Conservation (phyloP, 2,329 filamentous ascomycete genomes). For the Lachnellula subtilissima region DNA sequence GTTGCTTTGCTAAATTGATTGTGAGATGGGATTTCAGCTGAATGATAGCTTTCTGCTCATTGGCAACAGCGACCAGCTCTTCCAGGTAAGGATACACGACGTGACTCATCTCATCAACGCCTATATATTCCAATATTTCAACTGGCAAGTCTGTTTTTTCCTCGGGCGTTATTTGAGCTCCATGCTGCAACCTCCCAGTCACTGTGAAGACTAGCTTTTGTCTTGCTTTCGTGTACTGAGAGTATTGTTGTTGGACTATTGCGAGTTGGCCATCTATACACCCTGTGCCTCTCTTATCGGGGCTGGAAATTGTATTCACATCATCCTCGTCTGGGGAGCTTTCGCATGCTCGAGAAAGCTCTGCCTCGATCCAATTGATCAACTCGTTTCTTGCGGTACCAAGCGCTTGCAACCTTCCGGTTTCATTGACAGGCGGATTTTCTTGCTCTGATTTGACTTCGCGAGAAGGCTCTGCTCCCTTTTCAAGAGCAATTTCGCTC, state of each 20-base stretch:
- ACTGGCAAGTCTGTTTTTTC: background rate
- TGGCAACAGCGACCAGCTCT: conserved; percentile 47
- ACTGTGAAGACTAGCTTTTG: conserved; percentile 40
- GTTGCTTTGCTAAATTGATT: conserved; percentile 44
- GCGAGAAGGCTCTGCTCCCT: conserved; percentile 52
- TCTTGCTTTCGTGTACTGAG: conserved; percentile 46
- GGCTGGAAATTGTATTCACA: background rate
- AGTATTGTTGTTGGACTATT: conserved; percentile 49
- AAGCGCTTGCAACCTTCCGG: conserved; percentile 43
- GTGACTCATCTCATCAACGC: conserved; percentile 32
- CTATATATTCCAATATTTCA: conserved; percentile 2
- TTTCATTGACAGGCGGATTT: background rate
- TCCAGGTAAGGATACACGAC: conserved; percentile 54
- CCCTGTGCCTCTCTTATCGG: conserved; percentile 17
- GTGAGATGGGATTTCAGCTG: conserved; percentile 55
- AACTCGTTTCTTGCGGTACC: conserved; percentile 53
- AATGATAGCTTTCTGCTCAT: conserved; percentile 52
- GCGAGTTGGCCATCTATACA: conserved; percentile 19
- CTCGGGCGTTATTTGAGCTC: background rate
- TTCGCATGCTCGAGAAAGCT: conserved; percentile 48
- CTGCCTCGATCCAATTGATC: conserved; percentile 61
- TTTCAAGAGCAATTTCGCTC: conserved; percentile 51
- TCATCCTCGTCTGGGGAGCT: conserved; percentile 32
- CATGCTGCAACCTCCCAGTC: conserved; percentile 8
- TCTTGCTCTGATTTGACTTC: conserved; percentile 29